Evolutionary conservation across 768 basidiomycete species (phyloP).

Genomic region (Daedalea quercina): DNA sequence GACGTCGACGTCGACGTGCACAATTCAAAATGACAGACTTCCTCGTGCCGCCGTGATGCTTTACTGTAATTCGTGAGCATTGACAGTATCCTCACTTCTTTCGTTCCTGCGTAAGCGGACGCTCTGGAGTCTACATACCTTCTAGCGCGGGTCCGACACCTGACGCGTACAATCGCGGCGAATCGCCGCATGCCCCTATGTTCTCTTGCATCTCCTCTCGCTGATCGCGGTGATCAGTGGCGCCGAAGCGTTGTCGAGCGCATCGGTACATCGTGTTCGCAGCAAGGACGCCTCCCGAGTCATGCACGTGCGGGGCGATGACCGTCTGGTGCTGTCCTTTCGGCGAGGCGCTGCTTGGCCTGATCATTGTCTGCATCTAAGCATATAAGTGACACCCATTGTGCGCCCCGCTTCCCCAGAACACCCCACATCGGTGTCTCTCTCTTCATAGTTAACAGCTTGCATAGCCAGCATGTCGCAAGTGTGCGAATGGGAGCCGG

Average conservation of each 20-base stretch:
- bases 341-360: not conserved
- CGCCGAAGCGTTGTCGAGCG: not conserved
- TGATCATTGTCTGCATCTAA: not conserved
- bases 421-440: not conserved
- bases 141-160: too few species aligned
- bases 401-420: not conserved
- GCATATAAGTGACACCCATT: not conserved
- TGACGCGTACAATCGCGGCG: too few species aligned
- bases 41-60: too few species aligned
- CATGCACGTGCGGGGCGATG: not conserved
- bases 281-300: not conserved
- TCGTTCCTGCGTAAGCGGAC: too few species aligned
- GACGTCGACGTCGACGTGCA: too few species aligned
- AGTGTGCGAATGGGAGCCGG: conserved; percentile 50
- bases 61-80: too few species aligned
- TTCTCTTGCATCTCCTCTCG: not conserved
- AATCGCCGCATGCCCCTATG: not conserved
- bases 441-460: not conserved
- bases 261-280: not conserved
- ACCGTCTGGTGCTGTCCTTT: not conserved
- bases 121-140: too few species aligned
- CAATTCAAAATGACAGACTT: not conserved
- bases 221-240: not conserved
- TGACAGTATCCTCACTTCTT: too few species aligned
- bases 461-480: not conserved